Evolutionary conservation across 2,329 filamentous ascomycete species (phyloP), one percentile per base, ranked within the genome.

Genomic region (Emergomyces africanus): DNA sequence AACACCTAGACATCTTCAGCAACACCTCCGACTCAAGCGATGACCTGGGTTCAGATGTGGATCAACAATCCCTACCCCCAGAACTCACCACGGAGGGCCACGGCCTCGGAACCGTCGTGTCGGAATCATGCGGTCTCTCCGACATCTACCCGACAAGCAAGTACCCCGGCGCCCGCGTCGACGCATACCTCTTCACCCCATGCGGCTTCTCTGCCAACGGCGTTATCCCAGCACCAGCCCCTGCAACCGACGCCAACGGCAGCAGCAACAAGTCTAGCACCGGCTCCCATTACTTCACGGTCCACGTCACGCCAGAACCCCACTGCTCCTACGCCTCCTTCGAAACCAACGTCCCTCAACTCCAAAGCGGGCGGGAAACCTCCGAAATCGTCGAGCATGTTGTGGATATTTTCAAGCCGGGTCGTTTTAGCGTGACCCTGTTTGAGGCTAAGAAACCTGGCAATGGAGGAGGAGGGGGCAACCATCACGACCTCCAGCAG

Each of bases 181-280:
- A 99, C 67, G 90, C 94, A 25, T 99, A 97, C 72, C 83, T 96
- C 58, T 99, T 99, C 78, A 90, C 88, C 0, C 94, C 94, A 0
- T 99, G 94, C 69, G 94, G 94, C 60, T 99, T 96, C 75, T 96
- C 91, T 6, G 94, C 94, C 72, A 99, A 99, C 69, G 94, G 90
- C 57, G 91, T 99, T 23, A 83, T 99, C 48, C 94, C 94, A 6
- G 86, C 90, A 54, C 85, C 94, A 6, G 86, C 90, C 54, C 20
- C 20, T 14, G 3, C 42, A 1, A 42, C 18, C 3, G 42, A 46
- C n/a, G 20, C 20, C 3, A 46, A 82, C 18, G 77, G 79, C 61
- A 70, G 69, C 23, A 69, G 33, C 33, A 35, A 35, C 33, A 35
- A 35, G 23, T 3, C 14, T 41, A 44, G 69, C 25, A 69, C 76